Conservation (phyloP, 495 filamentous ascomycete genomes). For the Beverwykella pulmonaria region DNA sequence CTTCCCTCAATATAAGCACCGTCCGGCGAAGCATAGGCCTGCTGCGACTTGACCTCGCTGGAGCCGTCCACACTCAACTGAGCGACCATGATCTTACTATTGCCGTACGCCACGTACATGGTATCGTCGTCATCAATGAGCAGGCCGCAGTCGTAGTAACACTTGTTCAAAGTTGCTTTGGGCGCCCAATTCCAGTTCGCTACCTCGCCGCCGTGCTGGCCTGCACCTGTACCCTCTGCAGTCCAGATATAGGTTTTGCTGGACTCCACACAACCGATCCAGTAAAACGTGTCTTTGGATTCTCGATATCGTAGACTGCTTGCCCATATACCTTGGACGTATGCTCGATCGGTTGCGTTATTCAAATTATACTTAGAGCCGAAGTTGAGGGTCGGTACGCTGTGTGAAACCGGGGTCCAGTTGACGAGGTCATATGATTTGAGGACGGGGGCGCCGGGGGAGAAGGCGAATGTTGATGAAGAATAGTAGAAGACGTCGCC, state of each 20-base stretch:
- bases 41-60: slow-evolving; percentile 49
- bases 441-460: slow-evolving; percentile 62
- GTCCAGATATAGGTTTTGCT: slow-evolving; percentile 57
- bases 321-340: slow-evolving; percentile 60
- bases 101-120: slow-evolving; percentile 60
- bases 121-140: slow-evolving; percentile 59
- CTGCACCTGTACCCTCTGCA: slow-evolving; percentile 2
- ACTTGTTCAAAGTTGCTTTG: slow-evolving; percentile 45
- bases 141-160: slow-evolving; percentile 63
- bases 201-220: slow-evolving; percentile 35
- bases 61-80: slow-evolving; percentile 54
- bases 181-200: slow-evolving; percentile 50
- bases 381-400: slow-evolving; percentile 56
- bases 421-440: slow-evolving; percentile 59
- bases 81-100: slow-evolving; percentile 53
- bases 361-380: slow-evolving; percentile 53
- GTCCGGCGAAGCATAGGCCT: slow-evolving; percentile 48
- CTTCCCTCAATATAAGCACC: slow-evolving; percentile 56
- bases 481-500: slow-evolving; percentile 57
- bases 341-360: slow-evolving; percentile 49
- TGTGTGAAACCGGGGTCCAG: slow-evolving; percentile 60
- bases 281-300: slow-evolving; percentile 56
- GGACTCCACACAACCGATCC: slow-evolving; percentile 59
- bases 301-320: slow-evolving; percentile 55
- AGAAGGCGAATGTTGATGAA: slow-evolving; percentile 60